A percentile compares a stretch with the other conserved stretches of the same genome.
phyloP scores from a whole-genome alignment of 257 asterid genomes.

The Eustoma russellianum region DNA sequence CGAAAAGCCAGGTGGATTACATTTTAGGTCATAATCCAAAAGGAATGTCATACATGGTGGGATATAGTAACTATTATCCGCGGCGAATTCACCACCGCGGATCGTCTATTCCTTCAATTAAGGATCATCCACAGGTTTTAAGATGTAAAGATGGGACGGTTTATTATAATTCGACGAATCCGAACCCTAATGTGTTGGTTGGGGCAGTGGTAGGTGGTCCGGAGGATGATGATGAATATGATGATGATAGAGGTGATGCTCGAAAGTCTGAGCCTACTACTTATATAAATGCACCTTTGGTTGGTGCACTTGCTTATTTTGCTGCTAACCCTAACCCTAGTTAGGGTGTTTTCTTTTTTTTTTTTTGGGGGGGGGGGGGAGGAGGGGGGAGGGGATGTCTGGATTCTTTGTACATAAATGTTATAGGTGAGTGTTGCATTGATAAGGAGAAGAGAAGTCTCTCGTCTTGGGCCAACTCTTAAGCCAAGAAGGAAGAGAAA shows the following conservation, averaged over 20 bases:
- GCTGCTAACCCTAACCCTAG: slow-evolving; percentile 46
- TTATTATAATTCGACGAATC: slow-evolving; percentile 64
- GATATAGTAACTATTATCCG: slow-evolving; percentile 66
- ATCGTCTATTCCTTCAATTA: slow-evolving; percentile 61
- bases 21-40: slow-evolving; percentile 86
- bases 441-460: slow-evolving; percentile 24
- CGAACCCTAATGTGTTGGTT: slow-evolving; percentile 73
- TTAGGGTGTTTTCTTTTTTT: slow-evolving; percentile 16
- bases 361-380: too few species aligned
- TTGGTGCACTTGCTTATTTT: slow-evolving; percentile 79
- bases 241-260: slow-evolving; percentile 50
- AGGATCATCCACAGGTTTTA: slow-evolving; percentile 55
- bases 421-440: too few species aligned
- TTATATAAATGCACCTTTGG: slow-evolving; percentile 90
- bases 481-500: slow-evolving; percentile 66
- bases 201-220: slow-evolving; percentile 91
- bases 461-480: slow-evolving; percentile 80
- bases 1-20: slow-evolving; percentile 72
- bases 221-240: slow-evolving; percentile 68
- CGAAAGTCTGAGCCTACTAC: slow-evolving; percentile 84
- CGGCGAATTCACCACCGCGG: slow-evolving; percentile 84
- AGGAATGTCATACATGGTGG: slow-evolving; percentile 96
- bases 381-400: too few species aligned
- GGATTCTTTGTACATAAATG: neutral
- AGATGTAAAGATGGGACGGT: slow-evolving; percentile 61